Evolutionary conservation across 1,284 basidiomycete species (phyloP), one percentile per base, ranked within the genome.

Genomic region (Ceraceosorus guamensis): DNA sequence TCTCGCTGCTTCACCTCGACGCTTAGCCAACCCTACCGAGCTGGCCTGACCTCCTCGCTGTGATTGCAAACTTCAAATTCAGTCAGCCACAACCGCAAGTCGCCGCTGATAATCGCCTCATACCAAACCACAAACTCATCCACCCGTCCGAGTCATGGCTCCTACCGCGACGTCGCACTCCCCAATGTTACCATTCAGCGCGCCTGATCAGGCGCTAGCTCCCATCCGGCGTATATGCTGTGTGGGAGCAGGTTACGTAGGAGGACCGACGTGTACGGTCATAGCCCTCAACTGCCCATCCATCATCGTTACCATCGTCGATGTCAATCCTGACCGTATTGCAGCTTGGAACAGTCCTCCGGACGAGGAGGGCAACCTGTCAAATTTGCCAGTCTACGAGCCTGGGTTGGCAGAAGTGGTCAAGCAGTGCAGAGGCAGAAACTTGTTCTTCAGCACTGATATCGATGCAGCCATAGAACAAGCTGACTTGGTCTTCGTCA

Each of bases 401-500:
- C 93, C 95, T 13, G 92, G 92, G 52, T 84, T 99, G n/a, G 90
- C 86, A 62, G 90, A 88, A 48, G 89, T 98, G 66, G 89, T 99
- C 68, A 85, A 86, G 73, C 77, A 84, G 69, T 87, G 89, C 57
- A 85, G 93, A 54, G 92, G 90, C 45, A 85, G 86, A 78, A 98
- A 98, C 80, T 84, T 98, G 63, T 96, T 96, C 82, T 98, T 98
- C 82, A 88, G 87, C 32, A 93, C 91, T 52, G 87, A 97, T 67
- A 88, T 98, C 68, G 91, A 97, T 80, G 86, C 86, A 76, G 89
- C 82, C 56, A 96, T 98, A 77, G 83, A 81, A 65, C 91, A 93
- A 78, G 92, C 93, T 41, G 91, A 98, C 73, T 76, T 83, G 60
- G 81, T 83, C 77, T 82, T 83, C 69, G 81, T 83, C 57, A 87